phyloP scores from a whole-genome alignment of 306 rosid genomes.

The Begonia peltatifolia region DNA sequence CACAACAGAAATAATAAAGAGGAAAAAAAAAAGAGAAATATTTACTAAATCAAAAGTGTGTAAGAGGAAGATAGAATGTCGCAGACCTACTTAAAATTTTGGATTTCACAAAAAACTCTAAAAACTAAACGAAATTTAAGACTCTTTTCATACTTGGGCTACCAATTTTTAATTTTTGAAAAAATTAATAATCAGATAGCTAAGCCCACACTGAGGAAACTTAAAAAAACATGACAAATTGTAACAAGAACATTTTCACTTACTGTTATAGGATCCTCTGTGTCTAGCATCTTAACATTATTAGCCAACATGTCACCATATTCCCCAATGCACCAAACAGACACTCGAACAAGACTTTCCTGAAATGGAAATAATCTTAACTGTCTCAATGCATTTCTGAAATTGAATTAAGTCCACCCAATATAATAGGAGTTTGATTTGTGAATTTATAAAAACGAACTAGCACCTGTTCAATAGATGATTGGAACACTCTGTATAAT shows the following conservation, averaged over 20 bases:
- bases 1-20: no score
- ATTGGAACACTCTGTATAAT: conserved; percentile 72
- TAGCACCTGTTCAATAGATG: conserved; percentile 70
- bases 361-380: conserved; percentile 20
- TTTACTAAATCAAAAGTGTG: no score
- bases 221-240: conserved; percentile 1
- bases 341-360: conserved; percentile 95
- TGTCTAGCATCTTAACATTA: conserved; percentile 67
- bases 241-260: conserved; percentile 22
- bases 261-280: conserved; percentile 83
- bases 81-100: no score
- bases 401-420: no score
- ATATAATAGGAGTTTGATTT: conserved; percentile 8
- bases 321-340: conserved; percentile 99
- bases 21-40: no score
- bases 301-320: conserved; percentile 83
- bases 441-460: conserved; percentile 10
- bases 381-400: not conserved
- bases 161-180: no score
- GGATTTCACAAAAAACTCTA: no score
- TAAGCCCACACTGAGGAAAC: not conserved
- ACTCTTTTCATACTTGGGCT: no score
- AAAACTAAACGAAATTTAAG: no score
- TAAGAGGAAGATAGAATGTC: no score
- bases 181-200: no score